phyloP scores from a whole-genome alignment of 345 rosid genomes.

The Toxicodendron radicans region DNA sequence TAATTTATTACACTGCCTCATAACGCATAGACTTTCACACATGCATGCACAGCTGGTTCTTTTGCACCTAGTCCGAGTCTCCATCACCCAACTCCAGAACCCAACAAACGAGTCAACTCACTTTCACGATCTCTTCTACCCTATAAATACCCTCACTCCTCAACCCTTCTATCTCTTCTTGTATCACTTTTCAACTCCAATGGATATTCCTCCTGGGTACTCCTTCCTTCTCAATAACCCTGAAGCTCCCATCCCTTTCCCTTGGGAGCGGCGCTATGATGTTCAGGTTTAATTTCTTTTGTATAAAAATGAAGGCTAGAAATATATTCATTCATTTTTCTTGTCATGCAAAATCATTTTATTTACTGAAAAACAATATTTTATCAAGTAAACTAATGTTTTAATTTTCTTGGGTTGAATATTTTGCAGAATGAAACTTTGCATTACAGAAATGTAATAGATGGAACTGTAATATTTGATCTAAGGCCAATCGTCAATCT shows the following conservation, averaged over 20 bases:
- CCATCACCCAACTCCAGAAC: not conserved
- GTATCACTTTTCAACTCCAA: not conserved
- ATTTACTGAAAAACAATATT: not conserved
- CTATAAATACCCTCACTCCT: not conserved
- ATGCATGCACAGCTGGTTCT: not conserved
- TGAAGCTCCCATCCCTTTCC: not conserved
- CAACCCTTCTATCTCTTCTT: not conserved
- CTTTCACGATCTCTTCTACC: not conserved
- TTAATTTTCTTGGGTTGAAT: not conserved
- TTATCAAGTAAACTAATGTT: not conserved
- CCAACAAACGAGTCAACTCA: conserved; percentile 2
- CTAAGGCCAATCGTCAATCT: conserved; percentile 8
- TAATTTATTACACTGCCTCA: not conserved
- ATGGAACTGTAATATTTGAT: not conserved
- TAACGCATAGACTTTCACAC: not conserved
- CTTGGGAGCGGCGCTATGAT: conserved; percentile 9
- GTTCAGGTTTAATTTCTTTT: not conserved
- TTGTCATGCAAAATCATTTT: not conserved
- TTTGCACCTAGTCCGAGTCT: not conserved
- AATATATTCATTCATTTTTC: not conserved
- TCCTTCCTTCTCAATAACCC: not conserved
- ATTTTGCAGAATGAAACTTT: not conserved
- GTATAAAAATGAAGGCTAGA: no score
- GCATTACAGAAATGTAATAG: not conserved
- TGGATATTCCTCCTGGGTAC: not conserved